Evolutionary conservation across 1,284 basidiomycete genomes (phyloP).

Genomic region (Microbotryum intermedium): DNA sequence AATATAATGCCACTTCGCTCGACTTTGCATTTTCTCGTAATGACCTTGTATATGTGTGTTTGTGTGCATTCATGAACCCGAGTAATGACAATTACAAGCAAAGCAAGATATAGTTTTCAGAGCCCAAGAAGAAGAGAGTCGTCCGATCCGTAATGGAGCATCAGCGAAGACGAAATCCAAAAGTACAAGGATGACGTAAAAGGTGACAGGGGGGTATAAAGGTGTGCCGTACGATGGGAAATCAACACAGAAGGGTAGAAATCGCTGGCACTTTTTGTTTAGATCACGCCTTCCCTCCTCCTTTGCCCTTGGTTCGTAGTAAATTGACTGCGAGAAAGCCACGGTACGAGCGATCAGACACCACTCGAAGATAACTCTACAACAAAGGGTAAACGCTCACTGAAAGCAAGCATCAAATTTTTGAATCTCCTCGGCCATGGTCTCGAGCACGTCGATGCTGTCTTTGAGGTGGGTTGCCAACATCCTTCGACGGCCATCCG

Average conservation of each 20-base stretch:
- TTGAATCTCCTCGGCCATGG: slow-evolving; percentile 42
- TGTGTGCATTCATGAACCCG: too few relatives aligned
- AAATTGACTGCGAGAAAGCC: neutral
- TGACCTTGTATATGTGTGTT: too few relatives aligned
- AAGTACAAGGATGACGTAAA: neutral
- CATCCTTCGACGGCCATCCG: slow-evolving; percentile 61
- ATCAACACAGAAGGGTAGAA: neutral
- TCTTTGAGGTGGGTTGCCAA: slow-evolving; percentile 76
- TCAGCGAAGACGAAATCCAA: neutral
- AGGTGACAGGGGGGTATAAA: neutral
- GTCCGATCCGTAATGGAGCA: neutral
- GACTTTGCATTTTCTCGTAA: too few relatives aligned
- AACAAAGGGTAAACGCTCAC: slow-evolving; percentile 7
- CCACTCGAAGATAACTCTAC: neutral
- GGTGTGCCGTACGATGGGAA: neutral
- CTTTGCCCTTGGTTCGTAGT: neutral
- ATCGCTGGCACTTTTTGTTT: neutral
- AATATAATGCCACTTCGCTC: too few relatives aligned
- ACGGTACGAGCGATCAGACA: neutral
- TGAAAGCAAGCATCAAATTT: slow-evolving; percentile 25
- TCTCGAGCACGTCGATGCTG: slow-evolving; percentile 78
- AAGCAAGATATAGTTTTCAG: too few relatives aligned
- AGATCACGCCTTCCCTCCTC: neutral
- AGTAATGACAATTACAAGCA: too few relatives aligned
- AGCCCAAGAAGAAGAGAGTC: too few relatives aligned